phyloP scores from a whole-genome alignment of 225 moss, liverwort and hornwort species.

The Pseudoscleropodium purum region DNA sequence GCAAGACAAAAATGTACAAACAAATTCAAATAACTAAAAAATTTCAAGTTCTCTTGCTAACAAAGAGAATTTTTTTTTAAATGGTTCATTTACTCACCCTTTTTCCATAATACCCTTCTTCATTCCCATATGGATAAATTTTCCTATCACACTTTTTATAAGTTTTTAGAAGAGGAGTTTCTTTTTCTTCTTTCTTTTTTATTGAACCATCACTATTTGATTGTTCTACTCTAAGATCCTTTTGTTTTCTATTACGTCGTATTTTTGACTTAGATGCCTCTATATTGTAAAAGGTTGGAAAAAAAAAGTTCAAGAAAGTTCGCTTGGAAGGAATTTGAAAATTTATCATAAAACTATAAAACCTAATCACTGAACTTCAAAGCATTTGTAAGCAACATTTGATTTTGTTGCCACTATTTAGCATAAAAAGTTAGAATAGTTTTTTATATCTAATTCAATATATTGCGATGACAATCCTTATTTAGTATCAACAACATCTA shows the following conservation, averaged over 20 bases:
- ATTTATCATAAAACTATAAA: background rate
- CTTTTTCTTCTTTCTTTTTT: background rate
- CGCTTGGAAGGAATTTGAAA: too few relatives aligned
- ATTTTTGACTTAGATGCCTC: background rate
- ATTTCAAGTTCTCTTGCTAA: background rate
- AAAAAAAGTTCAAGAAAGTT: background rate
- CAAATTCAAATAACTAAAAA: too few relatives aligned
- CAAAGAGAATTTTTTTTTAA: background rate
- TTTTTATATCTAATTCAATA: background rate
- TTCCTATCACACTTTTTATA: background rate
- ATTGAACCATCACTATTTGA: background rate
- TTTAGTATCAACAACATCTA: background rate
- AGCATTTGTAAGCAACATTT: background rate
- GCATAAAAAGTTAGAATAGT: too few relatives aligned
- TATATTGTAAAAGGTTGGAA: background rate
- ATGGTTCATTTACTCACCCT: background rate
- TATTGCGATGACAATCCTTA: background rate
- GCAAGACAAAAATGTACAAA: background rate
- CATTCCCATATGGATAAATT: background rate
- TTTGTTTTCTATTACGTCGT: background rate
- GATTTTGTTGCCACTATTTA: background rate
- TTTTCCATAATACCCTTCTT: background rate
- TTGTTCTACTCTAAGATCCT: background rate
- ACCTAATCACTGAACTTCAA: rapidly evolving
- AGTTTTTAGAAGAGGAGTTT: background rate